Conservation (phyloP, 176 grass and related monocot species). For the Metroxylon sagu region DNA sequence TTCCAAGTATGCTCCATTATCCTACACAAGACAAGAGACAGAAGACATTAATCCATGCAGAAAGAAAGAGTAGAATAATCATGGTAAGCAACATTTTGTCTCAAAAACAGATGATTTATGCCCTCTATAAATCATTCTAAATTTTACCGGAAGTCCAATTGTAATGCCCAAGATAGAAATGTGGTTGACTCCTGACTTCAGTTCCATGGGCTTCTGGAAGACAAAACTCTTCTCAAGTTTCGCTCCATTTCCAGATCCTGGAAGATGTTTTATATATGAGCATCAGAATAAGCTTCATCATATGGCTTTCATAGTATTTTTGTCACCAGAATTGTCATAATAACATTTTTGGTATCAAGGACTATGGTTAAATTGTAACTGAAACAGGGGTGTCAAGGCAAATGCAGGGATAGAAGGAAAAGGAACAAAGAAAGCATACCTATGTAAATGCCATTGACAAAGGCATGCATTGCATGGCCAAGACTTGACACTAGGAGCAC, state of each 20-base stretch:
- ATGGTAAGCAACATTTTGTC: too few species aligned
- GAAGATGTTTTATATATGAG: background rate
- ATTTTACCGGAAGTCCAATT: constrained; percentile 46
- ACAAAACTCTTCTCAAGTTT: constrained; percentile 65
- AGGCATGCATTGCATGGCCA: constrained; percentile 54
- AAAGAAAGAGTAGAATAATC: too few species aligned
- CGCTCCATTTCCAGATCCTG: constrained; percentile 60
- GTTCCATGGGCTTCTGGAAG: constrained; percentile 50
- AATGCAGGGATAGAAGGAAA: too few species aligned
- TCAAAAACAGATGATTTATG: too few species aligned
- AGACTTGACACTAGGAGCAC: constrained; percentile 56
- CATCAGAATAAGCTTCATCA: background rate
- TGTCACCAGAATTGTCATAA: too few species aligned
- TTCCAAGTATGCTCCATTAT: constrained; percentile 64
- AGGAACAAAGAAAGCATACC: constrained; percentile 30
- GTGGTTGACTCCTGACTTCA: constrained; percentile 53
- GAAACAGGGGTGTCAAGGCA: too few species aligned
- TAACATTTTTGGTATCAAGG: constrained; percentile 12
- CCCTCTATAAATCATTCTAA: too few species aligned
- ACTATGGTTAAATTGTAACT: background rate
- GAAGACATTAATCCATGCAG: background rate
- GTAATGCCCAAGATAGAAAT: constrained; percentile 40
- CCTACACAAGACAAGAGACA: constrained; percentile 22
- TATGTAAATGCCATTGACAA: constrained; percentile 47
- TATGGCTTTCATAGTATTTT: too few species aligned